Percentiles rank a stretch among this genome's conserved stretches.
These are phyloP conservation scores for Paecilomyces fulvus DNA, from an alignment of 2,329 filamentous ascomycete genomes.

Conservation along the genomic window DNA sequence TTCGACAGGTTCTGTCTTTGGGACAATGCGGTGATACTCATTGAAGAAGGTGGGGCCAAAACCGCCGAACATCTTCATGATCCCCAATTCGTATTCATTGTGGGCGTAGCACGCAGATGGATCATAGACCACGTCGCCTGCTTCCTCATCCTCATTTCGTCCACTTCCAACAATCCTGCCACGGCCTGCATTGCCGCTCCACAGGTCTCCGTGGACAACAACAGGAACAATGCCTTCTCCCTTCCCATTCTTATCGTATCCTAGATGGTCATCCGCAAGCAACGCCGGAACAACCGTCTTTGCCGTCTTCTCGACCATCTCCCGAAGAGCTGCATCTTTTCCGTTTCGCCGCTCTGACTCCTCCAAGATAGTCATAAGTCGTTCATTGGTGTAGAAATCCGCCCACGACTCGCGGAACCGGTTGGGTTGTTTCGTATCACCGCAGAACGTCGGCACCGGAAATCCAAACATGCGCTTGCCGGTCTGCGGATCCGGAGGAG, in stretches of 20 bases:
- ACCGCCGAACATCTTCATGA: constrained; percentile 95
- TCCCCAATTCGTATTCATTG: constrained; percentile 82
- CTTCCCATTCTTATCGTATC: constrained; percentile 30
- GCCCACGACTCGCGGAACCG: constrained; percentile 65
- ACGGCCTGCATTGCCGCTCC: constrained; percentile 72
- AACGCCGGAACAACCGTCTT: constrained; percentile 62
- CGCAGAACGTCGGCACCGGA: constrained; percentile 76
- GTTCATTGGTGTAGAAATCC: constrained; percentile 72
- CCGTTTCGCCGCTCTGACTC: constrained; percentile 56
- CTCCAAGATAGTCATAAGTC: constrained; percentile 58
- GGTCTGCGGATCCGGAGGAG: constrained; percentile 39
- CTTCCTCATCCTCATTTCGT: constrained; percentile 26
- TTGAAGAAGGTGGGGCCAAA: constrained; percentile 64
- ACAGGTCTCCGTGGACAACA: constrained; percentile 84
- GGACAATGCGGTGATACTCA: constrained; percentile 67
- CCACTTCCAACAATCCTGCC: constrained; percentile 50
- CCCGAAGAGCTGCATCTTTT: constrained; percentile 51
- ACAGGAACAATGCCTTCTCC: constrained; percentile 61
- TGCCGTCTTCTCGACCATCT: constrained; percentile 57
- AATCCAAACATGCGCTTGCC: constrained; percentile 64
- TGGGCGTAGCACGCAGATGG: constrained; percentile 76
- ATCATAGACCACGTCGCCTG: constrained; percentile 73
- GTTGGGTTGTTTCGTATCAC: constrained; percentile 76
- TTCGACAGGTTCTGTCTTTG: constrained; percentile 67
- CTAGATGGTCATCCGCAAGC: constrained; percentile 60